Evolutionary conservation across 768 basidiomycete genomes (phyloP), one percentile per base, ranked within the genome.

Genomic region (Pholiota microspora): DNA sequence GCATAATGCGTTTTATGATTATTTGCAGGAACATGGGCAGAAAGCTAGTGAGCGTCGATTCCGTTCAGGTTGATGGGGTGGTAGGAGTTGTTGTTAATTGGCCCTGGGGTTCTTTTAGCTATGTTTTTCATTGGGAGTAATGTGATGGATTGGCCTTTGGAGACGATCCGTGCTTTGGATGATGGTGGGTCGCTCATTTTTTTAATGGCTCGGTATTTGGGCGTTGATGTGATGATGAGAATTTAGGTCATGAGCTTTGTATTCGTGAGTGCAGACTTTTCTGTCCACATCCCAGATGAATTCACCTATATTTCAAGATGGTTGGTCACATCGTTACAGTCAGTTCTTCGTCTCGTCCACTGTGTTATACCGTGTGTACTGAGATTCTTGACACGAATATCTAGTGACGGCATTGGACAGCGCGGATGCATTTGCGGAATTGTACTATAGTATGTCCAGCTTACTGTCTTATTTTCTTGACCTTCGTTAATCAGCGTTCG

Each of bases 361-460:
- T 28, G 27, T 10, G 16, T 7, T 42, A 1, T 42, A 18, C 6
- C n/a, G 23, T 42, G 1, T 42, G 3, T 23, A 10, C n/a, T 31
- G 7, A 31, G 7, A 31, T 31, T 31, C n/a, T 31, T 31, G 31
- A 31, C 12, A 18, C 18, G 35, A n/a, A 36, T 36, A 7, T 36
- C 29, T 53, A 84, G 83, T 79, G 81, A 86, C 86, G 0, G 63
- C 81, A 2, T 73, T 86, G 36, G 68, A 76, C 7, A 91, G 84
- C 63, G 72, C 81, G 59, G 71, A 86, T 57, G 86, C 82, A 3
- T 89, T 91, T 54, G 89, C 89, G 3, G 89, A 92, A 67, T 73
- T 93, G 15, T 90, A 85, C 55, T 93, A 89, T 69, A 83, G 82
- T 80, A 59, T 31, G 81, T 67, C 21, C 23, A 25, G 7, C n/a